A percentile compares a stretch with the other conserved stretches of the same genome.
Conservation (phyloP, 495 filamentous ascomycete genomes). For the Opeltia flavorubescens region DNA sequence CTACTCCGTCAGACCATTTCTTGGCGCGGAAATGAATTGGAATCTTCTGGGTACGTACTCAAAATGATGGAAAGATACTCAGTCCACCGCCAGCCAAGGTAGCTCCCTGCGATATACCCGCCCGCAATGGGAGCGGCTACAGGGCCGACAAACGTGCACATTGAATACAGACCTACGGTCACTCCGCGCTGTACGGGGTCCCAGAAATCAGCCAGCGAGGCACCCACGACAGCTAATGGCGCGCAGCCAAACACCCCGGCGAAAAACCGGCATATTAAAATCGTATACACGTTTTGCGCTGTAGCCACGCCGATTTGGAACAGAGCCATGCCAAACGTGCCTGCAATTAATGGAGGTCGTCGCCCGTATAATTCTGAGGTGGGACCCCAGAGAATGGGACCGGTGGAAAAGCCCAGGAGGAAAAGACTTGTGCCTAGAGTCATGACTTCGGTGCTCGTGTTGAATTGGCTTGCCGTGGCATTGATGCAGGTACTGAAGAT, state of each 20-base stretch:
- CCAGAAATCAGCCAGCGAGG: constrained; percentile 38
- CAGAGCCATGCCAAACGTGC: constrained; percentile 35
- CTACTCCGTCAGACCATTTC: constrained; percentile 2
- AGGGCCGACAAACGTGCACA: constrained; percentile 36
- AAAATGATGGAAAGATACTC: constrained; percentile 30
- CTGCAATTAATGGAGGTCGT: constrained; percentile 38
- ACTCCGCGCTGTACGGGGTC: constrained; percentile 31
- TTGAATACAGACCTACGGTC: constrained; percentile 36
- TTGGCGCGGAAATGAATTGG: constrained; percentile 20
- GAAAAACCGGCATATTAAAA: constrained; percentile 39
- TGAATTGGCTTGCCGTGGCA: constrained; percentile 29
- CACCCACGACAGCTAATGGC: constrained; percentile 35
- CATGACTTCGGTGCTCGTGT: constrained; percentile 30
- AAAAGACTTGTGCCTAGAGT: constrained; percentile 42
- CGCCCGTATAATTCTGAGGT: constrained; percentile 37
- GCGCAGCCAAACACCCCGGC: constrained; percentile 35
- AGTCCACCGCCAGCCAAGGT: constrained; percentile 36
- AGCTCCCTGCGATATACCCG: constrained; percentile 26
- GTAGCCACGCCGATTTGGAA: constrained; percentile 42
- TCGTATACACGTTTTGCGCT: constrained; percentile 38
- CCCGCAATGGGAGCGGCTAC: constrained; percentile 33
- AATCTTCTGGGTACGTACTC: constrained; percentile 16
- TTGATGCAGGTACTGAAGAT: constrained; percentile 36
- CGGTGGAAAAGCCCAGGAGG: constrained; percentile 33
- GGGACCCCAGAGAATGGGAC: constrained; percentile 40